Evolutionary conservation across 176 grass and related monocot genomes (phyloP), one percentile per base, ranked within the genome.

Genomic region (Paspalum notatum): DNA sequence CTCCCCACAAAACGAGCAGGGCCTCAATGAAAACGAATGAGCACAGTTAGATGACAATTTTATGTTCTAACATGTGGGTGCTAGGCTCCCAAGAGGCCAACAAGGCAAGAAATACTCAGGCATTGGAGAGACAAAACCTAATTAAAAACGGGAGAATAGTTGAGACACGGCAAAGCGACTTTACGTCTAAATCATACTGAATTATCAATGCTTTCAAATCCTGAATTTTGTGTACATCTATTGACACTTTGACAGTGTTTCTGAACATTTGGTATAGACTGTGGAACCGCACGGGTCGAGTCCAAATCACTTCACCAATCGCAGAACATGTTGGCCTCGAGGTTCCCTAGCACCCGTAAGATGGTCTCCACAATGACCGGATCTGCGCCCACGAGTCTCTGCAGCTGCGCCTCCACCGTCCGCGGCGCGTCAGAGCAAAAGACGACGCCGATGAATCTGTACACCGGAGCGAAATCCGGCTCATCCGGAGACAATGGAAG

Each of bases 381-480:
- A 44, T 85, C 84, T 64, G 80, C 27, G 38, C 84, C 66, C 27
- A 77, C 32, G 52, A 85, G 81, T 15, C 81, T 88, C 50, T 74
- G 43, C 9, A 82, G 57, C 68, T 79, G 70, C 12, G 71, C 38
- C 81, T 87, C 77, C 5, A 77, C 55, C 32, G 75, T 62, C 39
- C 79, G 74, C 4, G 37, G 46, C 62, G 53, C 83, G 43, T 69
- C 80, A 10, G 89, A 87, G 73, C 86, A 83, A 69, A 94, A 91
- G 71, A 91, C 72, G 59, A 86, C 85, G 48, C 92, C 92, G 37
- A 94, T 58, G 66, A 94, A 91, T 50, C 25, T 70, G 64, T 84
- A 94, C 41, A 87, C 86, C 64, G 12, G 21, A 59, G 56, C 56
- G 2, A 59, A 59, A 0, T 59, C 11, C 56, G 9, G 21, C 12